These are phyloP conservation scores for Candida maltosa DNA, from an alignment of 805 yeast species.

Conservation along the genomic window DNA sequence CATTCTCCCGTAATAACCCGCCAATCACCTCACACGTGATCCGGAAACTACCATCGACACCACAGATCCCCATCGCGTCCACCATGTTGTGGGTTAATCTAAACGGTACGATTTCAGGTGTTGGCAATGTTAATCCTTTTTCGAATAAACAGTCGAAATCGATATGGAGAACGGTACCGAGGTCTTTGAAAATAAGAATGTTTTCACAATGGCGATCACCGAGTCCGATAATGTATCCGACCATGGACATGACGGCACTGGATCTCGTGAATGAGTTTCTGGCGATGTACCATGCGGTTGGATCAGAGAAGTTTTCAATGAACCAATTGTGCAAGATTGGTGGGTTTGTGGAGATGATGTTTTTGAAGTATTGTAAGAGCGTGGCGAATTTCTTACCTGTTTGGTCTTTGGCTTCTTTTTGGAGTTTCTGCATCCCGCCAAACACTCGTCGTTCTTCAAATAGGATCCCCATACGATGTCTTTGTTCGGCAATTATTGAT, in stretches of 20 bases:
- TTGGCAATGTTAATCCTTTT: constrained; percentile 65
- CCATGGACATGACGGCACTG: constrained; percentile 95
- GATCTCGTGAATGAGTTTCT: constrained; percentile 74
- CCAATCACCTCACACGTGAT: constrained; percentile 83
- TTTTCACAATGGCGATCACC: constrained; percentile 98
- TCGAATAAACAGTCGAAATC: constrained; percentile 97
- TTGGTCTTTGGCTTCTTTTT: constrained; percentile 12
- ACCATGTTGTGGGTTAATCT: constrained; percentile 84
- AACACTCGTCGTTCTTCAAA: constrained; percentile 26
- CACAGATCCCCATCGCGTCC: constrained; percentile 88
- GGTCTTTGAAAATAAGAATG: constrained; percentile 64
- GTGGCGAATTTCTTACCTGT: constrained; percentile 13
- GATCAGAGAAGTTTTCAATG: constrained; percentile 83
- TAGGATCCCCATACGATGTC: constrained; percentile 21
- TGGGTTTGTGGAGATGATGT: constrained; percentile 37
- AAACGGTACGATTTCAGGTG: constrained; percentile 95
- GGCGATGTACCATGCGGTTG: constrained; percentile 80
- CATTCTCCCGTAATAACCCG: constrained; percentile 68
- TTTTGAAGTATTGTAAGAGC: constrained; percentile 20
- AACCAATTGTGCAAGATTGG: constrained; percentile 88
- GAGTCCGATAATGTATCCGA: constrained; percentile 87
- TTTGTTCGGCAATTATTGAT: constrained; percentile 24
- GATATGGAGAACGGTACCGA: constrained; percentile 85
- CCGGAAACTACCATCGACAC: constrained; percentile 87
- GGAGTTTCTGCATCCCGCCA: constrained; percentile 20